Percentiles rank a stretch among this genome's conserved stretches.
Evolutionary conservation across 495 filamentous ascomycete species (phyloP).

Genomic region (Penicillium bialowiezense): DNA sequence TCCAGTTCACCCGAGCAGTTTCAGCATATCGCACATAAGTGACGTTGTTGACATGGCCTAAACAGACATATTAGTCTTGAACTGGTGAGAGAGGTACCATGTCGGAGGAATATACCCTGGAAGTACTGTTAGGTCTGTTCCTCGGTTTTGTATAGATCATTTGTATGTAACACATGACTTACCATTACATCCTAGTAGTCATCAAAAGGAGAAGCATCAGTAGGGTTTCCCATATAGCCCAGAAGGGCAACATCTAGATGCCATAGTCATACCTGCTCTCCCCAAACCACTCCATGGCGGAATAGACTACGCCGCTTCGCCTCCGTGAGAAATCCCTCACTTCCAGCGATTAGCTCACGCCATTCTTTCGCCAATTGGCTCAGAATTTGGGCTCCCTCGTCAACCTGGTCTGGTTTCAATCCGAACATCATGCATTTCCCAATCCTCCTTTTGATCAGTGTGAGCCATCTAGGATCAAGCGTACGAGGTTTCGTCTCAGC

Average conservation of each 20-base stretch:
- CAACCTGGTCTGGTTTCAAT: slow-evolving; percentile 55
- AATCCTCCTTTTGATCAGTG: slow-evolving; percentile 67
- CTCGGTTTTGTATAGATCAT: neutral
- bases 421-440: slow-evolving; percentile 85
- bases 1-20: slow-evolving; percentile 79
- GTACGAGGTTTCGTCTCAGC: slow-evolving; percentile 27
- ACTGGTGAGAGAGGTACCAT: too few species aligned
- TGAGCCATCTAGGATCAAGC: slow-evolving; percentile 67
- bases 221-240: neutral
- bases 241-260: neutral
- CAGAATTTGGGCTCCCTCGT: slow-evolving; percentile 60
- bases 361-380: slow-evolving; percentile 66
- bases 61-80: neutral
- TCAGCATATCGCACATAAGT: slow-evolving; percentile 84
- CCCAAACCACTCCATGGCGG: slow-evolving; percentile 78
- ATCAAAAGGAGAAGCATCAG: slow-evolving; percentile 10
- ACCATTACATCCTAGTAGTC: slow-evolving; percentile 55
- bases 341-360: slow-evolving; percentile 71
- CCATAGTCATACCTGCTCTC: slow-evolving; percentile 69
- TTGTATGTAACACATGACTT: slow-evolving; percentile 17
- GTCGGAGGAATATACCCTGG: slow-evolving; percentile 23
- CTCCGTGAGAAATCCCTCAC: slow-evolving; percentile 77
- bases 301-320: slow-evolving; percentile 62
- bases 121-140: slow-evolving; percentile 7
- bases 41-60: slow-evolving; percentile 88